Evolutionary conservation across 1,139 yeast species (phyloP), one percentile per base, ranked within the genome.

Genomic region (Taphrina populina): DNA sequence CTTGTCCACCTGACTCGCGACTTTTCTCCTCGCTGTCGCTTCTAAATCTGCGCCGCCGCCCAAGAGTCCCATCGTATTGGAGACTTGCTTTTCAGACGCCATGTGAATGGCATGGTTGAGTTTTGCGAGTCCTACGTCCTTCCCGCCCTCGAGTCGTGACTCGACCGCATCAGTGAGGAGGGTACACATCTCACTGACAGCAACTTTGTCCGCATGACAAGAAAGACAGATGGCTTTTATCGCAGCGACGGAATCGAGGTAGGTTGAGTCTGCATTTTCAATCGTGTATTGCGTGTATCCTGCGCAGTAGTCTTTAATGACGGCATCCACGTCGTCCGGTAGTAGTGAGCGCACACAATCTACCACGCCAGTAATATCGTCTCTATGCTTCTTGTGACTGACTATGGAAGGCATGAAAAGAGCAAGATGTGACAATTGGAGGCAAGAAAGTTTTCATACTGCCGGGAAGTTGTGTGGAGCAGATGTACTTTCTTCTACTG

Each of bases 1-100:
- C 76, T 84, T 85, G 70, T 92, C 98, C 49, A 92, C 99, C 67
- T 95, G 81, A 57, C 94, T 83, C 69, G 92, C 97, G 74, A 88
- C 84, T 65, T 84, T 83, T 71, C 96, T 79, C 52, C 96, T 96
- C 0, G 95, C 78, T 63, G 90, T 94, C 61, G 72, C 69, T 45
- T 90, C 96, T 63, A 92, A 83, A 67, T 88, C 96, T 60, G 80
- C 79, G 24, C 84, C 78, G 23, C 88, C 88, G 64, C 84, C 86
- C 53, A 87, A 71, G 66, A 85, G 70, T 8, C 54, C 54, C 54
- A 49, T 49, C 13, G 54, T 49, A 20, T 49, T 49, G 11, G 54
- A 49, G 8, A 49, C 54, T 23, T 49, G 54, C 10, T 39, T 39
- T 19, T 49, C 54, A 11, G 54, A 49, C 4, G 54, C 54, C 54